A percentile compares a stretch with the other conserved stretches of the same genome.
phyloP scores from a whole-genome alignment of 441 rosid species.

The Jatropha multifida region DNA sequence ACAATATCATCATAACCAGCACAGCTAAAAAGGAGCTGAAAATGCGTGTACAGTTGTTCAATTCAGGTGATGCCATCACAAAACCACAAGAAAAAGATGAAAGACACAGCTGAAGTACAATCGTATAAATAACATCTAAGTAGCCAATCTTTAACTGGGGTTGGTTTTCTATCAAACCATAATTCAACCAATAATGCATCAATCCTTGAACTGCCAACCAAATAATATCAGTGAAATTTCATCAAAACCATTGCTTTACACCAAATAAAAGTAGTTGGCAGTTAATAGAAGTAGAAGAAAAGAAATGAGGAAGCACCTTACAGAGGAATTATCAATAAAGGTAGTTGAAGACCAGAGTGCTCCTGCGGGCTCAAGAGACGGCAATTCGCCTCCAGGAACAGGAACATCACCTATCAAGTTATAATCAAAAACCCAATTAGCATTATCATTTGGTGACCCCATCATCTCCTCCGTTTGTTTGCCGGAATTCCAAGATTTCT shows the following conservation, averaged over 20 bases:
- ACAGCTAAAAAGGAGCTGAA: too few relatives aligned
- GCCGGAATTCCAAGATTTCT: conserved; percentile 23
- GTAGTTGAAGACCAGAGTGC: conserved; percentile 42
- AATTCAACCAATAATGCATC: not conserved
- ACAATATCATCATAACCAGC: too few relatives aligned
- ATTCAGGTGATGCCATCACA: too few relatives aligned
- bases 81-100: too few relatives aligned
- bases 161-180: too few relatives aligned
- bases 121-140: too few relatives aligned
- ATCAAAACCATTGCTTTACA: not conserved
- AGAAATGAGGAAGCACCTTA: conserved; percentile 28
- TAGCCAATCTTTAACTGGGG: too few relatives aligned
- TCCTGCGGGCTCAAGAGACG: conserved; percentile 32
- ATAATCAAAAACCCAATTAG: conserved; percentile 50
- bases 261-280: not conserved
- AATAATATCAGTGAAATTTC: not conserved
- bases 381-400: conserved; percentile 44
- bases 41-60: too few relatives aligned
- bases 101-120: too few relatives aligned
- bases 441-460: conserved; percentile 38
- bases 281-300: not conserved
- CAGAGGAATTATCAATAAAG: conserved; percentile 25
- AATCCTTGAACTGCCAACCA: not conserved
- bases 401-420: conserved; percentile 43
- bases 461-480: conserved; percentile 28